Evolutionary conservation across 805 yeast species (phyloP), one percentile per base, ranked within the genome.

Genomic region (Myxozyma udenii): DNA sequence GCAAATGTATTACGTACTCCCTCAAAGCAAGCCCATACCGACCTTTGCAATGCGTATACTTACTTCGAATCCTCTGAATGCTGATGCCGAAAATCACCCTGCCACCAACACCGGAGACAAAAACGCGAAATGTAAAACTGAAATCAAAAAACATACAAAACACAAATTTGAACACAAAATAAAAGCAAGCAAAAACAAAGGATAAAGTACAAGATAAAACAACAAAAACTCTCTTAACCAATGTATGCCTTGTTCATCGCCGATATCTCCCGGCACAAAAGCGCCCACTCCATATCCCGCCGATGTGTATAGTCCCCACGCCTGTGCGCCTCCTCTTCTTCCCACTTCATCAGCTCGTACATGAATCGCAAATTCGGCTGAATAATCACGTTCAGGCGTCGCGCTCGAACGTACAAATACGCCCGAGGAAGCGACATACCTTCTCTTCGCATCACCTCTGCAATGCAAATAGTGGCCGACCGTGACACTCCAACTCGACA

Each of bases 401-500:
- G 74, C 2, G 88, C 96, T 38, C 97, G 75, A n/a, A 89, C 96
- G 69, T 75, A 88, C 39, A 90, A 69, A 63, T 90, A 91, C 0
- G 98, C 96, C 28, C 83, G 73, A 1, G 93, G 82, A 25, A 91
- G 70, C 39, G 80, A 78, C 48, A 87, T 71, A 14, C 78, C 70
- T 47, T 85, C 69, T 37, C 95, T 70, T 60, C 80, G 78, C 96
- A 91, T 90, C 35, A 87, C 91, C 65, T 89, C 97, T 1, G 96
- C 96, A 60, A 91, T 91, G 61, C 95, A 91, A 9, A 91, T 95
- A 0, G 97, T 87, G 0, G 97, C 98, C 2, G 95, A 87, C 49
- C 98, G 73, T 0, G 96, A 87, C 2, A 91, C 98, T 0, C 98
- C 98, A 43, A 88, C 97, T 64, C 95, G 85, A 63, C 98, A 91